Conservation (phyloP, 2,329 filamentous ascomycete species). For the Trichoderma brevicompactum region DNA sequence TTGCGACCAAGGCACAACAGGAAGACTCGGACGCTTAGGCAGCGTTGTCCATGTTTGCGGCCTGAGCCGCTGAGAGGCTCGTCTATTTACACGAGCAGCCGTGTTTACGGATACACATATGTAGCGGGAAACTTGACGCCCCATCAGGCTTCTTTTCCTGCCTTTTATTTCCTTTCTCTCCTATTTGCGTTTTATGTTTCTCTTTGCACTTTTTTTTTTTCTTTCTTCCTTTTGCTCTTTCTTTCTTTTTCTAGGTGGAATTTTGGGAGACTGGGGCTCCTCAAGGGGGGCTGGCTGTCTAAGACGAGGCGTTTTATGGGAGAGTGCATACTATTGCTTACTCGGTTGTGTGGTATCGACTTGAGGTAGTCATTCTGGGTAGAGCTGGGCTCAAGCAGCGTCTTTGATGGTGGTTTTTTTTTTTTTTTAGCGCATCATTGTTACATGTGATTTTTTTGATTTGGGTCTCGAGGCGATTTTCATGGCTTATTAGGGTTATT, state of each 20-base stretch:
- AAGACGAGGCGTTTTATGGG: slow-evolving; percentile 22
- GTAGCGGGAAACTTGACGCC: too few relatives aligned
- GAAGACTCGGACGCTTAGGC: slow-evolving; percentile 42
- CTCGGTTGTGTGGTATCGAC: neutral
- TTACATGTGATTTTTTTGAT: neutral
- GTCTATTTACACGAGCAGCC: neutral
- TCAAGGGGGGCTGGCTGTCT: neutral
- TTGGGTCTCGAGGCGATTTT: slow-evolving; percentile 15
- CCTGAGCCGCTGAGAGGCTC: neutral
- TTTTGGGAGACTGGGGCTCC: neutral
- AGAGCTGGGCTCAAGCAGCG: slow-evolving; percentile 16
- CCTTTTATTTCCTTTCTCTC: neutral
- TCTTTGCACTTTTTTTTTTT: neutral
- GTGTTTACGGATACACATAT: neutral
- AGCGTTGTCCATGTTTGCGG: neutral
- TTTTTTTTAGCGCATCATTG: slow-evolving; percentile 6
- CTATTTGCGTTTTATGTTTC: neutral
- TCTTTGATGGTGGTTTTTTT: neutral
- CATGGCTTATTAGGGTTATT: slow-evolving; percentile 4
- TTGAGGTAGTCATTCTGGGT: slow-evolving; percentile 20
- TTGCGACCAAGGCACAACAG: slow-evolving; percentile 60
- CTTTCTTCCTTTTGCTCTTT: neutral
- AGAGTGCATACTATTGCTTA: neutral
- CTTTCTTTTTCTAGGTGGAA: neutral
- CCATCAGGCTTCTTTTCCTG: neutral